Conservation (phyloP, 352 stramenopile species). For the Peronospora farinosa region DNA sequence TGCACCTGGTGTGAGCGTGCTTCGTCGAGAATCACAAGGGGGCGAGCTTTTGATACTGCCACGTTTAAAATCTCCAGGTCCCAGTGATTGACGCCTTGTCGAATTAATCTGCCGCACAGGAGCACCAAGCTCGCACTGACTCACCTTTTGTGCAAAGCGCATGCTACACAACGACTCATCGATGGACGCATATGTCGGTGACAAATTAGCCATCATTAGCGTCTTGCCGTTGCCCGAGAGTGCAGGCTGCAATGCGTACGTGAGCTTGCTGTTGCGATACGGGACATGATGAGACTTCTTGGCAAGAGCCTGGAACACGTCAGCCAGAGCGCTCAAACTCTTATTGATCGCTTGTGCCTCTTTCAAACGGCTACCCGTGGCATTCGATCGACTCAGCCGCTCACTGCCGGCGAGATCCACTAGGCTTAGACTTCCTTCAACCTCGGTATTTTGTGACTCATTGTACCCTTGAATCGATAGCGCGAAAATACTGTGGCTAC, state of each 20-base stretch:
- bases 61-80: slow-evolving; percentile 21
- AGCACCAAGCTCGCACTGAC: slow-evolving; percentile 94
- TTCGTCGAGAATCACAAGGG: slow-evolving; percentile 29
- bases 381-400: slow-evolving; percentile 90
- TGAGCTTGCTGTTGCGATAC: slow-evolving; percentile 99
- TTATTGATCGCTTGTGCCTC: slow-evolving; percentile 99
- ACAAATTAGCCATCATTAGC: slow-evolving; percentile 99
- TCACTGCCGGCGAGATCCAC: slow-evolving; percentile 93
- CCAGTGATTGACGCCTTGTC: slow-evolving; percentile 27
- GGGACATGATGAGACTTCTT: slow-evolving; percentile 95
- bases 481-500: slow-evolving; percentile 97
- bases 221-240: slow-evolving; percentile 99
- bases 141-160: slow-evolving; percentile 95
- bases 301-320: slow-evolving; percentile 97
- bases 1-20: slow-evolving; percentile 30
- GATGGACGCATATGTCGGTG: slow-evolving; percentile 90
- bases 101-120: slow-evolving; percentile 87
- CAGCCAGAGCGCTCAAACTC: slow-evolving; percentile 94
- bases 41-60: slow-evolving; percentile 23
- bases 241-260: slow-evolving; percentile 97
- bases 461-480: slow-evolving; percentile 87
- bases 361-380: slow-evolving; percentile 90
- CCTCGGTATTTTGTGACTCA: slow-evolving; percentile 84
- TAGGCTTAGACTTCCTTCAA: slow-evolving; percentile 92
- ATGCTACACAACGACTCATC: slow-evolving; percentile 98